A percentile compares a stretch with the other conserved stretches of the same genome.
Evolutionary conservation across 352 stramenopile species (phyloP).

Genomic region (Phytophthora crassamura): DNA sequence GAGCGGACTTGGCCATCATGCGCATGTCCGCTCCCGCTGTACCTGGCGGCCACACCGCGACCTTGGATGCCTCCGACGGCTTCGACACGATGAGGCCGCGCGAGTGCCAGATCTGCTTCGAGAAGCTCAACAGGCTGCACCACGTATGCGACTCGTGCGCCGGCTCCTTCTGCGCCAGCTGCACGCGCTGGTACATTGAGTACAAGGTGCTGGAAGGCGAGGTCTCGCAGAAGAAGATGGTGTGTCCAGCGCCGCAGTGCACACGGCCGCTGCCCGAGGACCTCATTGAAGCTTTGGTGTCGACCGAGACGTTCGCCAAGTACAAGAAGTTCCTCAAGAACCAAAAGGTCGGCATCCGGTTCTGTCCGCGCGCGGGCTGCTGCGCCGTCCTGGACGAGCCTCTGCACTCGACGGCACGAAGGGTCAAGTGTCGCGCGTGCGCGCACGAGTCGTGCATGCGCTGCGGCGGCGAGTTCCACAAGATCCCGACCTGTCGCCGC

Average conservation of each 20-base stretch:
- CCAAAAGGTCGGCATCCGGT: conserved; percentile 70
- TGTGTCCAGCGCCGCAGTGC: conserved; percentile 74
- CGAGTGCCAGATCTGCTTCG: conserved; percentile 83
- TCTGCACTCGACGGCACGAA: conserved; percentile 48
- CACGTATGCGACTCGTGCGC: conserved; percentile 58
- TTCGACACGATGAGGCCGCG: conserved; percentile 37
- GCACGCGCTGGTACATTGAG: conserved; percentile 76
- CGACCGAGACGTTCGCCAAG: conserved; percentile 57
- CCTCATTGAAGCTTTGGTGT: conserved; percentile 61
- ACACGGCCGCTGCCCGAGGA: conserved; percentile 52
- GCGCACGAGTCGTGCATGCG: conserved; percentile 71
- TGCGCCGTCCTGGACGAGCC: conserved; percentile 67
- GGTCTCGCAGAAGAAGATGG: conserved; percentile 75
- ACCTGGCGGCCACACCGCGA: conserved; percentile 4
- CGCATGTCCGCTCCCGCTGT: conserved; percentile 22
- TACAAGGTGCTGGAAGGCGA: conserved; percentile 82
- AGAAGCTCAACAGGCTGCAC: conserved; percentile 56
- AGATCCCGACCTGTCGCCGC: conserved; percentile 57
- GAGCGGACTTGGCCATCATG: conserved; percentile 19
- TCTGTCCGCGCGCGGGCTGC: conserved; percentile 74
- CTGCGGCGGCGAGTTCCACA: conserved; percentile 68
- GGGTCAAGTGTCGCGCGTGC: conserved; percentile 56
- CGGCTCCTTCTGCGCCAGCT: conserved; percentile 61
- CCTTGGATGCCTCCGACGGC: conserved; percentile 14
- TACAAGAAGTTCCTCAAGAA: conserved; percentile 74